Percentiles rank a stretch among this genome's conserved stretches.
These are phyloP conservation scores for Populus hybrid DNA, from an alignment of 441 rosid species.

Conservation along the genomic window DNA sequence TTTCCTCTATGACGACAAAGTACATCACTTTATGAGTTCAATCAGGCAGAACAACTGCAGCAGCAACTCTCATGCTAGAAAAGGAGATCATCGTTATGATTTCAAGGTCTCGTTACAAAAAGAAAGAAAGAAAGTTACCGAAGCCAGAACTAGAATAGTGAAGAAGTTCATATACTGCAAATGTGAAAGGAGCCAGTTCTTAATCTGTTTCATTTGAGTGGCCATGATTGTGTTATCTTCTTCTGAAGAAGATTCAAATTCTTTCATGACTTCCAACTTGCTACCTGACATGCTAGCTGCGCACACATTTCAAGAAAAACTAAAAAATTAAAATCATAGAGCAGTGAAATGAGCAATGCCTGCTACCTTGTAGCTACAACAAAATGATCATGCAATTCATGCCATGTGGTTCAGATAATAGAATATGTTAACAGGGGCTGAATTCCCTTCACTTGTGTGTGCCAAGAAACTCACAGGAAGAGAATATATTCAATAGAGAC, in stretches of 20 bases:
- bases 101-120: not conserved
- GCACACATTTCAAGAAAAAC: slow-evolving; percentile 11
- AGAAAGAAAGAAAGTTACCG: slow-evolving; percentile 33
- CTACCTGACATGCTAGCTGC: slow-evolving; percentile 76
- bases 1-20: not conserved
- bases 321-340: not conserved
- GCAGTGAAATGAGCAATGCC: not conserved
- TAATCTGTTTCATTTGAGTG: slow-evolving; percentile 44
- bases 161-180: slow-evolving; percentile 84
- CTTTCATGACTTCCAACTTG: slow-evolving; percentile 65
- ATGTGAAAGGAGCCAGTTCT: slow-evolving; percentile 70
- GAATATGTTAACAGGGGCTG: not conserved
- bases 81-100: not conserved
- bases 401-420: not conserved
- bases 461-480: not conserved
- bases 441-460: not conserved
- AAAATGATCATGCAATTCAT: not conserved
- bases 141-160: slow-evolving; percentile 85
- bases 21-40: not conserved
- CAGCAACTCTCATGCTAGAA: not conserved
- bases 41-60: not conserved
- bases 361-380: not conserved
- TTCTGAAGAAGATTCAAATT: slow-evolving; percentile 53
- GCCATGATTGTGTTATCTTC: slow-evolving; percentile 56
- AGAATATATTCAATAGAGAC: not conserved